Base-by-base conservation (phyloP, 1,284 basidiomycete species). In the Agroathelia rolfsii region DNA sequence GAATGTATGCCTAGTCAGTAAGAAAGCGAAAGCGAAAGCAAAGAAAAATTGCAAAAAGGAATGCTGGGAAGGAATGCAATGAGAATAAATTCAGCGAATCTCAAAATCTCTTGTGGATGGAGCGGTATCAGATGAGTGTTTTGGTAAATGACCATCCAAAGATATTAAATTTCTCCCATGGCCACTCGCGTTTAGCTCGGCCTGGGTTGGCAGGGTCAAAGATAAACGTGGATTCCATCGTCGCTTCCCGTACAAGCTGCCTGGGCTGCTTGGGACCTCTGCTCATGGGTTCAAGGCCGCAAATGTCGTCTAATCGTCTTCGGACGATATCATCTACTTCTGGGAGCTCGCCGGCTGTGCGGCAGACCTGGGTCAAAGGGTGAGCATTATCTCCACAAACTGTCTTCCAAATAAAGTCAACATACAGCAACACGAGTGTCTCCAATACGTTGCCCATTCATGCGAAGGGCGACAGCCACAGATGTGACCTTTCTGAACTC, bases 341-440 rank as follows among this genome's bases (percentile, higher is more conserved):
- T 1, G 74, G 74, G 26, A 77, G 59, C 37, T 72, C 64, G n/a
- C 51, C 54, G 21, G 63, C 46, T 36, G 53, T 51, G 4, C 53
- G 34, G 12, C 58, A 57, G 7, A 76, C 69, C 68, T 69, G 32
- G 25, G 17, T 42, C 16, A 15, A 31, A 25, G 19, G 19, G 8
- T 10, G 21, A 16, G 25, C 13, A 49, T 14, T n/a, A 16, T 38
- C 44, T 70, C 72, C 22, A 64, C 51, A 5, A 76, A 46, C 25
- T 49, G n/a, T n/a, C n/a, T n/a, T n/a, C n/a, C n/a, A n/a, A n/a
- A n/a, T n/a, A n/a, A n/a, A n/a, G n/a, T n/a, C n/a, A 36, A 29
- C 46, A 50, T 6, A 58, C 66, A 3, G 55, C 45, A 14, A 76
- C 43, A 4, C 32, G 24, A 7, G 39, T 44, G 0, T n/a, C n/a